phyloP scores from a whole-genome alignment of 345 rosid species.

The Rhodamnia rubescens region DNA sequence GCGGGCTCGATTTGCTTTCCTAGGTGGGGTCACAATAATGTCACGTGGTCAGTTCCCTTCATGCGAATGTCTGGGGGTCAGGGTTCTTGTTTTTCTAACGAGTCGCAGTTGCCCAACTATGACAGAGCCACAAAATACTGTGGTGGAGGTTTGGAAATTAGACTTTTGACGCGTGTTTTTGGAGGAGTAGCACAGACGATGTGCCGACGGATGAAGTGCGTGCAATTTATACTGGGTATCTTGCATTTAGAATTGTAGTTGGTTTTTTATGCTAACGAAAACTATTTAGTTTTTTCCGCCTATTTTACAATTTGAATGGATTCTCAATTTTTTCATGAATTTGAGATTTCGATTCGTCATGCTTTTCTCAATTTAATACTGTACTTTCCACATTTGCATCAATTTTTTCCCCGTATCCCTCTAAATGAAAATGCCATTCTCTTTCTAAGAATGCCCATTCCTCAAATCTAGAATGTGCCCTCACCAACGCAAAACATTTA shows the following conservation, averaged over 20 bases:
- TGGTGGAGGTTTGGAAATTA: too few relatives aligned
- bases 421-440: neutral
- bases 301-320: too few relatives aligned
- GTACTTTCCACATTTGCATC: neutral
- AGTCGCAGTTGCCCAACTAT: neutral
- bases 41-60: neutral
- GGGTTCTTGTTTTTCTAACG: neutral
- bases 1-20: neutral
- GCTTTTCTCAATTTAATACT: neutral
- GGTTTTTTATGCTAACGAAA: neutral
- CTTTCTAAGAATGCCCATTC: neutral
- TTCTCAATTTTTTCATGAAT: too few relatives aligned
- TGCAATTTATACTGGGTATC: neutral
- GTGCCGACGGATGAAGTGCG: neutral
- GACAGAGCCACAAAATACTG: neutral
- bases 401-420: too few relatives aligned
- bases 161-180: neutral
- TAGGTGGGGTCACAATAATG: neutral
- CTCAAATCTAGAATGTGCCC: neutral
- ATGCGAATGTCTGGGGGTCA: neutral
- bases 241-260: neutral
- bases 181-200: neutral
- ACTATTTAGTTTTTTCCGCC: too few relatives aligned
- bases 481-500: neutral
- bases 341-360: neutral